Conservation (phyloP, 345 rosid species). For the Pseudoturritis turrita region DNA sequence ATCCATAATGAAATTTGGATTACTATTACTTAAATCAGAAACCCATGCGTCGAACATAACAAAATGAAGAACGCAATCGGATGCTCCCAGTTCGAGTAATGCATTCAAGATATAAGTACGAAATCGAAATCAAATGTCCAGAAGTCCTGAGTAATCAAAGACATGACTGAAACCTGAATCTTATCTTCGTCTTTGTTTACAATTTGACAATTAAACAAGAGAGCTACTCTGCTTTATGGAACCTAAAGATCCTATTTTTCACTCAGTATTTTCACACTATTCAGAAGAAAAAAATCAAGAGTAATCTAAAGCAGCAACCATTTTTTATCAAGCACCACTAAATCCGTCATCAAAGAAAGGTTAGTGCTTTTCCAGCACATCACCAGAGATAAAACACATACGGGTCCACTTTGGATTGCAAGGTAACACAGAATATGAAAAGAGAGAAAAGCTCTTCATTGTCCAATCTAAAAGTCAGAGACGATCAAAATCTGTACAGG, state of each 20-base stretch:
- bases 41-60: not conserved
- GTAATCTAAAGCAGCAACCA: not conserved
- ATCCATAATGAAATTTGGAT: not conserved
- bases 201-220: not conserved
- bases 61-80: not conserved
- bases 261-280: not conserved
- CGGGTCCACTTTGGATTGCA: not conserved
- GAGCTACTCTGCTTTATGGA: not conserved
- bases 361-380: slow-evolving; percentile 9
- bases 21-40: not conserved
- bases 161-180: not conserved
- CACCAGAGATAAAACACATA: slow-evolving; percentile 1
- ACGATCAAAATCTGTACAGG: not conserved
- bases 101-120: not conserved
- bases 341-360: not conserved
- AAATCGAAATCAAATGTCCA: not conserved
- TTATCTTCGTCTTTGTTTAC: not conserved
- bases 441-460: not conserved
- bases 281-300: not conserved
- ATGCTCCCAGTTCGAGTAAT: not conserved
- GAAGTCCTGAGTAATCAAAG: not conserved
- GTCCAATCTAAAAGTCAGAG: not conserved
- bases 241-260: not conserved
- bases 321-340: not conserved
- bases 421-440: not conserved